Percentiles rank a stretch among this genome's conserved stretches.
phyloP scores from a whole-genome alignment of 495 filamentous ascomycete genomes.

The Mycothermus thermophilus region DNA sequence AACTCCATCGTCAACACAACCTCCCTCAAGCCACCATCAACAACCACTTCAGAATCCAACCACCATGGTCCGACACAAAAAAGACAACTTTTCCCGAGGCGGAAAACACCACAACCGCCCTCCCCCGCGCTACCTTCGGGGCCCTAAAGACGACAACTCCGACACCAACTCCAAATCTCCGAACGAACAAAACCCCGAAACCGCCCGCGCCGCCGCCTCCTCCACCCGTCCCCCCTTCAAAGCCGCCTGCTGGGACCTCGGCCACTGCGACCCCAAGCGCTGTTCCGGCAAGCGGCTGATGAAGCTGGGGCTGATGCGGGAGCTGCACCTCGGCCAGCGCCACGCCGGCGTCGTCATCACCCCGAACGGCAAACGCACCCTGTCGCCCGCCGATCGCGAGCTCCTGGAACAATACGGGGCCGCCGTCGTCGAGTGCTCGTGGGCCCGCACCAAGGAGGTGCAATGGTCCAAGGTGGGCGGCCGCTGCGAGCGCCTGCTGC shows the following conservation, averaged over 20 bases:
- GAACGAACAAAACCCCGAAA: slow-evolving; percentile 16
- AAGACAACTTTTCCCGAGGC: slow-evolving; percentile 60
- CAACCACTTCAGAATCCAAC: neutral
- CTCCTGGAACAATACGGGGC: slow-evolving; percentile 79
- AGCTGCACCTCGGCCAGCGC: slow-evolving; percentile 81
- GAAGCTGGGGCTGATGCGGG: slow-evolving; percentile 81
- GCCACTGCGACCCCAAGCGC: slow-evolving; percentile 92
- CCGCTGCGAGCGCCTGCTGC: slow-evolving; percentile 84
- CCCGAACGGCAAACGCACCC: slow-evolving; percentile 73
- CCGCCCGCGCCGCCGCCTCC: slow-evolving; percentile 6
- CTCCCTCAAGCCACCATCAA: neutral
- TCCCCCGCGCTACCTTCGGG: slow-evolving; percentile 22
- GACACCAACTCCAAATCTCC: slow-evolving; percentile 14
- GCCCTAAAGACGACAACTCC: slow-evolving; percentile 10
- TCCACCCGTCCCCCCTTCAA: slow-evolving; percentile 48
- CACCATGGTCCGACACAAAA: slow-evolving; percentile 84
- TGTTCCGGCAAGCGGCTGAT: slow-evolving; percentile 93
- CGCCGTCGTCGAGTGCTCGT: slow-evolving; percentile 93
- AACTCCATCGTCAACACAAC: neutral
- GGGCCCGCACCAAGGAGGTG: slow-evolving; percentile 83
- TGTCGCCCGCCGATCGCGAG: slow-evolving; percentile 69
- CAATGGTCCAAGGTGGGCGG: slow-evolving; percentile 85
- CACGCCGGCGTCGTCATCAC: slow-evolving; percentile 84
- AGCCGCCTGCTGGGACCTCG: slow-evolving; percentile 94
- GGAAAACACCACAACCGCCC: slow-evolving; percentile 44